Evolutionary conservation across 345 rosid genomes (phyloP).

Genomic region (Bretschneidera sinensis): DNA sequence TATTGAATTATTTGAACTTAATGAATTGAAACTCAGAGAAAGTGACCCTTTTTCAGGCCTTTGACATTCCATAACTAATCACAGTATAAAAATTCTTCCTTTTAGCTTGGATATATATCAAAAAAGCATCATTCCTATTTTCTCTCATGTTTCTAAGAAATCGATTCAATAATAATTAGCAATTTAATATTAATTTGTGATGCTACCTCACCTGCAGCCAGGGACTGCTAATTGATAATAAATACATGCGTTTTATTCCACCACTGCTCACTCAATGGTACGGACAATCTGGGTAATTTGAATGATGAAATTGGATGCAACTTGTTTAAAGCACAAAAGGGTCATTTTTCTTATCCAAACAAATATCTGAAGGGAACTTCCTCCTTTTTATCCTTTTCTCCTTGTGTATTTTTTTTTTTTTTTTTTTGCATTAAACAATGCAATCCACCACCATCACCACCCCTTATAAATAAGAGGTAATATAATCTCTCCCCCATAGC

Average conservation of each 20-base stretch:
- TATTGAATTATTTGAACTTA: no score
- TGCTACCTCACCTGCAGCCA: no score
- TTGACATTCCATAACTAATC: no score
- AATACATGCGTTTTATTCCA: slow-evolving; percentile 11
- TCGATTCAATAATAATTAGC: no score
- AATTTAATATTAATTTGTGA: no score
- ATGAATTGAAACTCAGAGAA: no score
- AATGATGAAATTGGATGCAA: neutral
- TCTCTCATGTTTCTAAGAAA: no score
- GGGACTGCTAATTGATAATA: neutral
- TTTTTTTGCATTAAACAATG: slow-evolving; percentile 25
- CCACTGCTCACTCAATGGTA: slow-evolving; percentile 16
- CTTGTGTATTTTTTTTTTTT: no score
- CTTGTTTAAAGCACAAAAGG: slow-evolving; percentile 2
- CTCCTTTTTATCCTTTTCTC: slow-evolving; percentile 34
- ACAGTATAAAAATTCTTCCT: no score
- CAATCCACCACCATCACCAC: slow-evolving; percentile 29
- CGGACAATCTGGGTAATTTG: slow-evolving; percentile 20
- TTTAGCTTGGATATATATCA: no score
- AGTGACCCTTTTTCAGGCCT: no score
- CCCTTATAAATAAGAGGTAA: slow-evolving; percentile 65
- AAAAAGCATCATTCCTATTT: no score
- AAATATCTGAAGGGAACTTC: slow-evolving; percentile 48
- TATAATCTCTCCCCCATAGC: slow-evolving; percentile 37
- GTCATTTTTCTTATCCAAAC: slow-evolving; percentile 64